Percentiles rank a stretch among this genome's conserved stretches.
These are phyloP conservation scores for Mortierella alpina DNA, from an alignment of 192 early-diverging fungal species.

Conservation along the genomic window DNA sequence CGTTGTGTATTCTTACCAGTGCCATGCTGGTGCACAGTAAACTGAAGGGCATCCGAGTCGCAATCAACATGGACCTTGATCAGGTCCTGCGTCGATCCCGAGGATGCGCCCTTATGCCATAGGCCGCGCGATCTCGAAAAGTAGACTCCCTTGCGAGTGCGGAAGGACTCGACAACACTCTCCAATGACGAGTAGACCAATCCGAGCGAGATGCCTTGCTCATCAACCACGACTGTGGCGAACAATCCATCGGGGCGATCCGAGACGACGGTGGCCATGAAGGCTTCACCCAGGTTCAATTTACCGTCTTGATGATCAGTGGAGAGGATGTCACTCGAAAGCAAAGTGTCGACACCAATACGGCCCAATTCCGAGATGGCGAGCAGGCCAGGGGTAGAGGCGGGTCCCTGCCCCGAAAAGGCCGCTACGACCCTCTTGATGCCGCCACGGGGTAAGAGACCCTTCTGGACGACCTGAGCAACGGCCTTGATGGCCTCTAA, in stretches of 20 bases:
- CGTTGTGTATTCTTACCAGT: slow-evolving; percentile 62
- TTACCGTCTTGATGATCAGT: slow-evolving; percentile 45
- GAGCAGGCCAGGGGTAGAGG: slow-evolving; percentile 36
- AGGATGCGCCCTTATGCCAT: slow-evolving; percentile 97
- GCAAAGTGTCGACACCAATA: slow-evolving; percentile 43
- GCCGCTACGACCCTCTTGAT: slow-evolving; percentile 47
- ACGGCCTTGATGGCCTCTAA: slow-evolving; percentile 30
- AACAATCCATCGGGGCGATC: slow-evolving; percentile 94
- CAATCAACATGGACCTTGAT: slow-evolving; percentile 87
- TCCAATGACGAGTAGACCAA: slow-evolving; percentile 90
- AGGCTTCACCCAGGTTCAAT: slow-evolving; percentile 69
- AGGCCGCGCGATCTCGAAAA: slow-evolving; percentile 88
- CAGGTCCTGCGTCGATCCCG: slow-evolving; percentile 93
- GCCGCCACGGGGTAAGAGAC: slow-evolving; percentile 58
- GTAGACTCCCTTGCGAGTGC: slow-evolving; percentile 89
- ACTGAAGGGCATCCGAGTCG: slow-evolving; percentile 88
- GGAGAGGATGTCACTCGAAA: slow-evolving; percentile 46
- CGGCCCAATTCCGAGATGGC: slow-evolving; percentile 47
- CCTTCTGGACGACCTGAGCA: slow-evolving; percentile 30
- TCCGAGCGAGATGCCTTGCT: slow-evolving; percentile 87
- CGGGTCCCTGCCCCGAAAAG: slow-evolving; percentile 10
- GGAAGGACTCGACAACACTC: slow-evolving; percentile 85
- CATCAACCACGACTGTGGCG: slow-evolving; percentile 94
- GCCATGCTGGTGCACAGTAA: slow-evolving; percentile 87
- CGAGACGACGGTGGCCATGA: slow-evolving; percentile 65